phyloP scores from a whole-genome alignment of 306 rosid genomes.

The Vicia faba region DNA sequence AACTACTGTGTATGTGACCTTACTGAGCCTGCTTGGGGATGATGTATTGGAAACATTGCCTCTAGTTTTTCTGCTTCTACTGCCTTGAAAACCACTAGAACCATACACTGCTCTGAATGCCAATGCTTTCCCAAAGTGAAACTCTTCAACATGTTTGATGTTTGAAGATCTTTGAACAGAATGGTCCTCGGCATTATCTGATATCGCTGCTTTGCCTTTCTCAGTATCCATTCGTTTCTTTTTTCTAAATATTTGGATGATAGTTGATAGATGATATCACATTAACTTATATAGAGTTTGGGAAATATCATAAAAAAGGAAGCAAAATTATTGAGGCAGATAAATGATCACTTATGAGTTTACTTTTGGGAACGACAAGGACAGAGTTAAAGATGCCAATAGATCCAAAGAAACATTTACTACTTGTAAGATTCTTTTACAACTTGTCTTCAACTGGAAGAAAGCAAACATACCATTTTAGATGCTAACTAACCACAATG shows the following conservation, averaged over 20 bases:
- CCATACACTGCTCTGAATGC: conserved; percentile 58
- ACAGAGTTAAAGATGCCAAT: conserved; percentile 39
- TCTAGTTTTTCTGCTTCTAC: conserved; percentile 44
- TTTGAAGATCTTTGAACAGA: conserved; percentile 27
- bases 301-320: conserved; percentile 11
- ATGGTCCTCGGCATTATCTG: conserved; percentile 21
- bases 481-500: not conserved
- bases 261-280: not conserved
- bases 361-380: conserved; percentile 36
- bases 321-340: conserved; percentile 9
- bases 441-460: conserved; percentile 45
- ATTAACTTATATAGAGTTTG: conserved; percentile 37
- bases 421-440: conserved; percentile 18
- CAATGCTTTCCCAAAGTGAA: conserved; percentile 52
- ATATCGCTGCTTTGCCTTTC: conserved; percentile 40
- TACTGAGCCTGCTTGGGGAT: conserved; percentile 70
- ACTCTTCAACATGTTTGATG: conserved; percentile 16
- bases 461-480: conserved; percentile 41
- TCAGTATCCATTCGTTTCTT: conserved; percentile 42
- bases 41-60: conserved; percentile 35
- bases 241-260: conserved; percentile 5
- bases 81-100: conserved; percentile 22
- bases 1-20: conserved; percentile 50
- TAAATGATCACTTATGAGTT: conserved; percentile 10
- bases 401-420: conserved; percentile 25